Percentiles rank a stretch among this genome's conserved stretches.
phyloP scores from a whole-genome alignment of 345 rosid species.

The Noccaea caerulescens region DNA sequence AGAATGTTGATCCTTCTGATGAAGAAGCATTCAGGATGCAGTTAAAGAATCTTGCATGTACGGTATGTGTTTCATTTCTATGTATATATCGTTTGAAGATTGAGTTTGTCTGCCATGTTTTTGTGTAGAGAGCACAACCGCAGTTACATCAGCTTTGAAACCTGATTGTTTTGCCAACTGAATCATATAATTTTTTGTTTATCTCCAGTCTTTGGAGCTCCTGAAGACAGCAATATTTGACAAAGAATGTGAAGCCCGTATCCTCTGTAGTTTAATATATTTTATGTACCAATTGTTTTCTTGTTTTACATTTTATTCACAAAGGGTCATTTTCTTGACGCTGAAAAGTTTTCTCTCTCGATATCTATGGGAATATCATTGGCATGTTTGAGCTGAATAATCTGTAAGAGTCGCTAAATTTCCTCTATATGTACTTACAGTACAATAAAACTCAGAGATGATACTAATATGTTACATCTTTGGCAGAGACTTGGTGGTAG shows the following conservation, averaged over 20 bases:
- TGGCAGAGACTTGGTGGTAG: slow-evolving; percentile 90
- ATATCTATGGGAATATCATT: slow-evolving; percentile 83
- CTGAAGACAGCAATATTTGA: slow-evolving; percentile 77
- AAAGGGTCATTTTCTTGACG: slow-evolving; percentile 60
- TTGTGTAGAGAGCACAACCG: slow-evolving; percentile 18
- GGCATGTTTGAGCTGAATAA: slow-evolving; percentile 98
- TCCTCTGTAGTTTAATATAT: slow-evolving; percentile 45
- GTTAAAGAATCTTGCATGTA: slow-evolving; percentile 73
- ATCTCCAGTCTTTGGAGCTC: slow-evolving; percentile 75
- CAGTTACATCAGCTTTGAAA: neutral
- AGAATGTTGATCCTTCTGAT: slow-evolving; percentile 72
- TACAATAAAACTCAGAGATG: slow-evolving; percentile 14
- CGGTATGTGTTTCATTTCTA: slow-evolving; percentile 48
- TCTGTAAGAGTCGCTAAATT: slow-evolving; percentile 59
- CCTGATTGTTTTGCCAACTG: slow-evolving; percentile 6
- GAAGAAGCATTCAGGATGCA: slow-evolving; percentile 76
- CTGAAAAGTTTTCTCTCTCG: slow-evolving; percentile 79
- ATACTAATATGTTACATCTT: slow-evolving; percentile 37
- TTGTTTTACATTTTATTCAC: slow-evolving; percentile 1
- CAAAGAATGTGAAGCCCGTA: slow-evolving; percentile 85
- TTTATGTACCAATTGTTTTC: neutral
- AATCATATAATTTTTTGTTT: slow-evolving; percentile 1
- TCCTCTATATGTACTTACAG: neutral
- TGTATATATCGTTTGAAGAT: neutral
- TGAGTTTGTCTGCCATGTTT: slow-evolving; percentile 1